Percentiles rank a stretch among this genome's conserved stretches.
phyloP scores from a whole-genome alignment of 2,329 filamentous ascomycete genomes.

The Beauveria sp. region DNA sequence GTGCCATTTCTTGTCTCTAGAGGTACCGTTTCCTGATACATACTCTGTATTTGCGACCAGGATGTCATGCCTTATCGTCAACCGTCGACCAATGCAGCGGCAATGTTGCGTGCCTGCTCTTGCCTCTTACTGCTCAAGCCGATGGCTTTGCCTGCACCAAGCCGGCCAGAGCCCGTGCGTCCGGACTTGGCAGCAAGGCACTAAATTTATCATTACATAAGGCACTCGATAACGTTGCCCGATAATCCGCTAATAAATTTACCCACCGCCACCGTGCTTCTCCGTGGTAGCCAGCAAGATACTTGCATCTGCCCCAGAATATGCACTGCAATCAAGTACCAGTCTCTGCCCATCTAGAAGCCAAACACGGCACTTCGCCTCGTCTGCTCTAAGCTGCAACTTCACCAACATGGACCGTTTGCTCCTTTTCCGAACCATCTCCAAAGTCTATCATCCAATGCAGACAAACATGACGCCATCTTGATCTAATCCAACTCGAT shows the following conservation, averaged over 20 bases:
- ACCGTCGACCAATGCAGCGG: too few species aligned
- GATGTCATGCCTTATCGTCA: not conserved
- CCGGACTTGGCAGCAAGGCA: not conserved
- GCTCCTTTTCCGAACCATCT: not conserved
- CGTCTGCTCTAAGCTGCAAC: not conserved
- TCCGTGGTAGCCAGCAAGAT: too few species aligned
- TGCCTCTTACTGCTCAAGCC: too few species aligned
- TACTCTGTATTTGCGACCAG: not conserved
- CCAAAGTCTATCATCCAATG: not conserved
- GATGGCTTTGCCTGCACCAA: not conserved
- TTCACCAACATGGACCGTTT: not conserved
- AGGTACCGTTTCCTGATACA: not conserved
- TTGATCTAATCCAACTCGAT: not conserved
- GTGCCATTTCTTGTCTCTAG: not conserved
- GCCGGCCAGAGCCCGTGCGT: constrained; percentile 2
- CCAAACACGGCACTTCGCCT: not conserved
- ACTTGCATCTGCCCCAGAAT: not conserved
- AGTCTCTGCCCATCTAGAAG: not conserved
- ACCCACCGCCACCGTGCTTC: too few species aligned
- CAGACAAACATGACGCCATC: not conserved
- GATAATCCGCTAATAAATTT: too few species aligned
- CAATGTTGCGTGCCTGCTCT: not conserved
- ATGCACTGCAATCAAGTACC: not conserved
- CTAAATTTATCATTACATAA: too few species aligned
- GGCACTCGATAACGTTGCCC: too few species aligned